Conservation (phyloP, 2,329 filamentous ascomycete species). For the Sporothrix pallida region DNA sequence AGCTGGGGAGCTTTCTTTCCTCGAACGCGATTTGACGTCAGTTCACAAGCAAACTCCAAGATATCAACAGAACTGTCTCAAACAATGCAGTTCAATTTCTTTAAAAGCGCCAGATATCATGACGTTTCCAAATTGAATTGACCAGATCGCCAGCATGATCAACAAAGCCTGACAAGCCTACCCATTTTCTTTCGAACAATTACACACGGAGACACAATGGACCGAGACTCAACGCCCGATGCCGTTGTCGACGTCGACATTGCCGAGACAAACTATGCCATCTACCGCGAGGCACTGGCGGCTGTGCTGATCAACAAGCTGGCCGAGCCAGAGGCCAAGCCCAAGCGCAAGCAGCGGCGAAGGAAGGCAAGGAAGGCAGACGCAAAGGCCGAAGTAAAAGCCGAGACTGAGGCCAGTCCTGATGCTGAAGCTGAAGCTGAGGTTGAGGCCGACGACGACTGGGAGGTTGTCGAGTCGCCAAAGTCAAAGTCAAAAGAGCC, state of each 20-base stretch:
- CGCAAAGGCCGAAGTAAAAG: neutral
- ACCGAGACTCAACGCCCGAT: neutral
- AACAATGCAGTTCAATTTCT: too few species aligned
- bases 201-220: neutral
- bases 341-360: slow-evolving; percentile 22
- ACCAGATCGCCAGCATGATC: too few species aligned
- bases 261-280: slow-evolving; percentile 60
- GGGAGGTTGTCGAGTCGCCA: slow-evolving; percentile 1
- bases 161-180: neutral
- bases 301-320: slow-evolving; percentile 69
- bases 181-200: neutral
- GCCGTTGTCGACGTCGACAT: slow-evolving; percentile 36
- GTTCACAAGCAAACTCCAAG: too few species aligned
- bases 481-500: slow-evolving; percentile 25
- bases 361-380: slow-evolving; percentile 5
- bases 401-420: neutral
- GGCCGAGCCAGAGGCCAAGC: slow-evolving; percentile 43
- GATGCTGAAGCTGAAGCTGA: neutral
- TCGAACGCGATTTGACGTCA: neutral
- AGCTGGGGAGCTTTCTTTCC: too few species aligned
- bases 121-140: too few species aligned
- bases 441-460: neutral
- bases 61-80: too few species aligned
- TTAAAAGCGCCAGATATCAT: too few species aligned
- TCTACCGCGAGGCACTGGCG: slow-evolving; percentile 77